Evolutionary conservation across 1,284 basidiomycete species (phyloP).

Genomic region (Pseudozyma pruni): DNA sequence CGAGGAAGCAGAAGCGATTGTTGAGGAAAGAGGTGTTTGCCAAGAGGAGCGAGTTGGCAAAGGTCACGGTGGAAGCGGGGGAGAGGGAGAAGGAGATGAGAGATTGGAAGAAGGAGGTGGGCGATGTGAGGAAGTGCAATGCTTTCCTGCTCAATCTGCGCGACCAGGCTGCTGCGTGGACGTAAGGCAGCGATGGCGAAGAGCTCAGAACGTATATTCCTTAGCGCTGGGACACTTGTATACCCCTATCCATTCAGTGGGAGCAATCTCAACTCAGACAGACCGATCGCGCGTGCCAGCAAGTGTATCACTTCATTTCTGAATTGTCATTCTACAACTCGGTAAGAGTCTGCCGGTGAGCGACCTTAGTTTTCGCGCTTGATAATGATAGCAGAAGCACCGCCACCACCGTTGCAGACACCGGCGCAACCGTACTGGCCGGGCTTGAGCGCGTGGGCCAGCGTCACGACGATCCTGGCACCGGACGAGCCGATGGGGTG

Average conservation of each 20-base stretch:
- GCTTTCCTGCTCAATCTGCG: conserved; percentile 27
- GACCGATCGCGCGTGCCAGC: not conserved
- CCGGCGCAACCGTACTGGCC: conserved; percentile 97
- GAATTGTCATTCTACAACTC: too few species aligned
- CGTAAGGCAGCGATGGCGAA: too few species aligned
- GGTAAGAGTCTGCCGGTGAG: too few species aligned
- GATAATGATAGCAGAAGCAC: conserved; percentile 60
- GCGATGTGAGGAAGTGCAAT: conserved; percentile 27
- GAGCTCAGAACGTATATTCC: too few species aligned
- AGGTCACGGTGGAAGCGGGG: conserved; percentile 11
- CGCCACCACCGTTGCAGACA: conserved; percentile 81
- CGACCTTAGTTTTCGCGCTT: conserved; percentile 53
- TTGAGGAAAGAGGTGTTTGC: conserved; percentile 36
- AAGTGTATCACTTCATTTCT: not conserved
- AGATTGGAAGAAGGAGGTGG: conserved; percentile 33
- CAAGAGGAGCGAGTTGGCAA: conserved; percentile 25
- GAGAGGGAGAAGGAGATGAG: conserved; percentile 42
- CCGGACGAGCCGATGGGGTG: conserved; percentile 92
- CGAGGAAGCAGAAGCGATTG: conserved; percentile 35
- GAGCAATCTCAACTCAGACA: not conserved
- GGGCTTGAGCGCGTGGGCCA: conserved; percentile 89
- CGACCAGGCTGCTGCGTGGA: conserved; percentile 26
- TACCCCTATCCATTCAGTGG: not conserved
- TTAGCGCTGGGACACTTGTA: too few species aligned
- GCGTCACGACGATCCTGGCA: conserved; percentile 91